Percentiles rank a stretch among this genome's conserved stretches.
Evolutionary conservation across 805 yeast species (phyloP).

Genomic region (Wickerhamomyces kurtzmanii): DNA sequence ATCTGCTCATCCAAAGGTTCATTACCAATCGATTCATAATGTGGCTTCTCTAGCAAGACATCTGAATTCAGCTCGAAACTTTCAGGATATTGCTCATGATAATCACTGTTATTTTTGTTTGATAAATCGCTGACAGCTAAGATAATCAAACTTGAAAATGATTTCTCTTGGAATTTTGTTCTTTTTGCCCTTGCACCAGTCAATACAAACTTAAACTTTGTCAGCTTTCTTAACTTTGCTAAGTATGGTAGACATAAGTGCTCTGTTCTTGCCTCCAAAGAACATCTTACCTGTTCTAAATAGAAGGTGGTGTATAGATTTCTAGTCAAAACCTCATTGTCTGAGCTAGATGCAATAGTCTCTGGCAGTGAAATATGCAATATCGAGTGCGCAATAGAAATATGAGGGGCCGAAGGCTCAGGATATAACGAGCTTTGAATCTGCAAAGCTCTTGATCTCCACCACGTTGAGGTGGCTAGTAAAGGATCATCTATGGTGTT

Average conservation of each 20-base stretch:
- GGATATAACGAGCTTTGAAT: slow-evolving; percentile 54
- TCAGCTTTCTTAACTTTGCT: slow-evolving; percentile 43
- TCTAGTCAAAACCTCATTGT: slow-evolving; percentile 21
- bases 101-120: slow-evolving; percentile 20
- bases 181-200: slow-evolving; percentile 87
- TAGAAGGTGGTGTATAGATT: slow-evolving; percentile 38
- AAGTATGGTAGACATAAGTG: slow-evolving; percentile 46
- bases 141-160: slow-evolving; percentile 66
- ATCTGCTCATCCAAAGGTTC: slow-evolving; percentile 33
- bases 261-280: slow-evolving; percentile 56
- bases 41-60: slow-evolving; percentile 63
- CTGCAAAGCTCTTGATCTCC: slow-evolving; percentile 65
- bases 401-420: slow-evolving; percentile 44
- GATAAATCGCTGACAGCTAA: slow-evolving; percentile 39
- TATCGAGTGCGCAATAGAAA: slow-evolving; percentile 24
- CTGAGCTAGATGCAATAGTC: slow-evolving; percentile 12
- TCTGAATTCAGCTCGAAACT: slow-evolving; percentile 64
- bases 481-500: slow-evolving; percentile 5
- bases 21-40: slow-evolving; percentile 50
- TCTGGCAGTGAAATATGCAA: slow-evolving; percentile 14
- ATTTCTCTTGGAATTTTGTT: slow-evolving; percentile 69
- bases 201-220: slow-evolving; percentile 52
- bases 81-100: slow-evolving; percentile 33
- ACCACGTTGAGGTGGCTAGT: slow-evolving; percentile 52
- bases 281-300: slow-evolving; percentile 59